Percentiles rank a stretch among this genome's conserved stretches.
Conservation (phyloP, 768 basidiomycete genomes). For the Coprinopsis strossmayeri region DNA sequence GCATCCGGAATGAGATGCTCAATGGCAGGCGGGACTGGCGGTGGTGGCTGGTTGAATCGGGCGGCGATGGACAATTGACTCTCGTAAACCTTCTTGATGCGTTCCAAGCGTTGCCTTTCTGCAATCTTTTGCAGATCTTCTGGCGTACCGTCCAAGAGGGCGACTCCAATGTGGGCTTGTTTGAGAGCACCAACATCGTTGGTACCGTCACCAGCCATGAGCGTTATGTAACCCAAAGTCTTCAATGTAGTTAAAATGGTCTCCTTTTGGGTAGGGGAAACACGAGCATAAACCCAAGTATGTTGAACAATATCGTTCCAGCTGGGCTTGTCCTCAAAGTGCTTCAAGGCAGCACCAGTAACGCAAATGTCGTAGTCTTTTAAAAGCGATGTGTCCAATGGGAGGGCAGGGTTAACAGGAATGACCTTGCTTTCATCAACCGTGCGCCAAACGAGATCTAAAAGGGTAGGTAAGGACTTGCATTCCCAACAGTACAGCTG, state of each 20-base stretch:
- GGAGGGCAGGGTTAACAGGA: conserved; percentile 72
- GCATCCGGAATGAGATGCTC: conserved; percentile 86
- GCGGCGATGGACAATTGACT: conserved; percentile 87
- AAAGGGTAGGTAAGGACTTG: background rate
- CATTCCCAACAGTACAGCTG: background rate
- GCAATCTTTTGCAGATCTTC: conserved; percentile 94
- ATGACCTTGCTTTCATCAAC: conserved; percentile 91
- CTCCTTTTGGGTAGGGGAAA: conserved; percentile 95
- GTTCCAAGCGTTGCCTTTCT: conserved; percentile 82
- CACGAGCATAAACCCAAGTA: conserved; percentile 98
- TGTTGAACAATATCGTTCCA: conserved; percentile 86
- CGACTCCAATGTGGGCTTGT: conserved; percentile 96
- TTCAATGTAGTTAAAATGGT: conserved; percentile 89
- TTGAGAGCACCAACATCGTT: conserved; percentile 99
- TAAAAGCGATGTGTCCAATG: conserved; percentile 73
- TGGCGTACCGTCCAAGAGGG: conserved; percentile 81
- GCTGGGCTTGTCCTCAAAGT: conserved; percentile 63
- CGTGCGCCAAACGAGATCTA: conserved; percentile 88
- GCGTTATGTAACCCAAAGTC: conserved; percentile 80
- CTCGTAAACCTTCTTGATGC: conserved; percentile 96
- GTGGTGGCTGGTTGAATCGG: conserved; percentile 89
- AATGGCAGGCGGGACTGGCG: conserved; percentile 85
- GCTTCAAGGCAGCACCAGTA: conserved; percentile 90
- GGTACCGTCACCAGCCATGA: conserved; percentile 99
- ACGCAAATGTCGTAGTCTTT: conserved; percentile 93